Conservation (phyloP, 805 yeast species). For the Tetrapisispora nanseiensis region DNA sequence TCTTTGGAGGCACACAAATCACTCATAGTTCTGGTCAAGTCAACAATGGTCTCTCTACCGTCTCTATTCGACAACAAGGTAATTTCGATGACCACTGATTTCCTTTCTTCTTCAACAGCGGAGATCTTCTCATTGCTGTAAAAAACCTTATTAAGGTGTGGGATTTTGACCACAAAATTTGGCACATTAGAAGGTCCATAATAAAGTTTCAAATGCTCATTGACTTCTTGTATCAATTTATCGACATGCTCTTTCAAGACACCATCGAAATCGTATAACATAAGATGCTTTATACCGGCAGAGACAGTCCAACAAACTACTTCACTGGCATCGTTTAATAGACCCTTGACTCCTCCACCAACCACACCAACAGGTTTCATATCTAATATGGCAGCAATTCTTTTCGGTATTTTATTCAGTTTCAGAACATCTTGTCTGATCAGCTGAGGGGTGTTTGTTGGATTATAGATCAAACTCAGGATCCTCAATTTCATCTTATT, state of each 20-base stretch:
- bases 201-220: conserved; percentile 52
- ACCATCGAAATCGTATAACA: conserved; percentile 76
- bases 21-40: conserved; percentile 76
- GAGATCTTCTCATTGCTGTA: conserved; percentile 15
- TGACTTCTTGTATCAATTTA: conserved; percentile 47
- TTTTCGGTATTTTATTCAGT: conserved; percentile 66
- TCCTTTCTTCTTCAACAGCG: conserved; percentile 21
- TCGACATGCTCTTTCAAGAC: conserved; percentile 45
- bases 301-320: conserved; percentile 81
- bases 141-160: conserved; percentile 49
- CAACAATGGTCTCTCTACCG: conserved; percentile 85
- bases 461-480: conserved; percentile 54
- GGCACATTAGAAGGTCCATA: conserved; percentile 68
- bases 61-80: conserved; percentile 63
- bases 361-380: conserved; percentile 70
- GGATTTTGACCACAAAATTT: conserved; percentile 49
- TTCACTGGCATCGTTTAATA: conserved; percentile 69
- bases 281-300: conserved; percentile 65
- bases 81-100: conserved; percentile 47
- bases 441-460: conserved; percentile 69
- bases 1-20: conserved; percentile 57
- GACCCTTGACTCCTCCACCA: conserved; percentile 80
- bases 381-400: conserved; percentile 66
- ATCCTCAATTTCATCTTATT: conserved; percentile 48
- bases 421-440: conserved; percentile 74